Conservation (phyloP, 169 alveolate species). For the Cryptosporidium muris region DNA sequence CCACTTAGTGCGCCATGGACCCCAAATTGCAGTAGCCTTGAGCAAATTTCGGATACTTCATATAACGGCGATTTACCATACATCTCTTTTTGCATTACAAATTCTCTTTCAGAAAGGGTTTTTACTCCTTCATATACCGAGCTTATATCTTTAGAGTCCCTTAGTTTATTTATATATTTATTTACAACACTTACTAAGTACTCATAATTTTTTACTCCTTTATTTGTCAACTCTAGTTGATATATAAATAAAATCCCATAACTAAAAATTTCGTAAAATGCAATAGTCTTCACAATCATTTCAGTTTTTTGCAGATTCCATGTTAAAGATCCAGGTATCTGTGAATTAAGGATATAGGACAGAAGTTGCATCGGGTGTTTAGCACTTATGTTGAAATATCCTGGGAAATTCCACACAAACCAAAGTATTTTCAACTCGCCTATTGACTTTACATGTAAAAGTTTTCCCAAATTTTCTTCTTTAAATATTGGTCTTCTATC, state of each 20-base stretch:
- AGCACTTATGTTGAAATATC: not conserved
- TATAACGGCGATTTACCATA: constrained; percentile 41
- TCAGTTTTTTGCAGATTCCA: constrained; percentile 40
- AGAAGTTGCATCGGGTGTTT: constrained; percentile 29
- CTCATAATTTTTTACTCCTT: constrained; percentile 6
- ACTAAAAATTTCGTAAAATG: constrained; percentile 42
- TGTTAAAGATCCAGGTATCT: not conserved
- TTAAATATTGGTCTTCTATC: constrained; percentile 1
- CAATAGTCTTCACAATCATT: constrained; percentile 1
- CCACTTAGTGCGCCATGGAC: constrained; percentile 52
- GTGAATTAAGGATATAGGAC: constrained; percentile 52
- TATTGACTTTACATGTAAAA: constrained; percentile 15
- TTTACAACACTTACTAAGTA: constrained; percentile 12
- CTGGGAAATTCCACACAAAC: constrained; percentile 53
- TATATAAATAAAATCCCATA: constrained; percentile 54
- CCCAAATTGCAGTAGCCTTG: constrained; percentile 54
- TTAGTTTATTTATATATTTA: constrained; percentile 53
- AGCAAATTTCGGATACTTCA: constrained; percentile 49
- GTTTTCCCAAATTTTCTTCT: constrained; percentile 29
- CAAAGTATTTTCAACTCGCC: constrained; percentile 15
- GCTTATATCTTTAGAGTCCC: constrained; percentile 6
- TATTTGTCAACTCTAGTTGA: constrained; percentile 26
- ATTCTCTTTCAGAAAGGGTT: constrained; percentile 51
- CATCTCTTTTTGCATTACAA: constrained; percentile 20
- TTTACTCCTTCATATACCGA: constrained; percentile 18